Evolutionary conservation across 23 red algal species (phyloP).

Genomic region (Gracilaria caudata): DNA sequence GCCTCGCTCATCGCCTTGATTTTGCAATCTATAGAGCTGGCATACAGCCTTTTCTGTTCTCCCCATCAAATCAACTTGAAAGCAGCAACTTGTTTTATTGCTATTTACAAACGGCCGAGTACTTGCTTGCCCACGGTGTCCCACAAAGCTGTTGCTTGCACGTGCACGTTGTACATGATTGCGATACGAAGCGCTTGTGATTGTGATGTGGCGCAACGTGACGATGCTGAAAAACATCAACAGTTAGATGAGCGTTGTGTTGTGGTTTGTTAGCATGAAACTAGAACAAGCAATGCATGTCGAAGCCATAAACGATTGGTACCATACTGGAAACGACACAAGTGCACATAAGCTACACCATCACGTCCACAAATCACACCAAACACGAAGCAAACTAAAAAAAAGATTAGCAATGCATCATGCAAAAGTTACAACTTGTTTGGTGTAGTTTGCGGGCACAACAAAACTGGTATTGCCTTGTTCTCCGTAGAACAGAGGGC

Average conservation of each 20-base stretch:
- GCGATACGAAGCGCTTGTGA: neutral
- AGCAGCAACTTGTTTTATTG: neutral
- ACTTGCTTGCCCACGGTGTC: neutral
- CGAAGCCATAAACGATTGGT: too few species aligned
- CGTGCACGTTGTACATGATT: neutral
- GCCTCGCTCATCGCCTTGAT: too few species aligned
- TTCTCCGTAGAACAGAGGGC: constrained; percentile 61
- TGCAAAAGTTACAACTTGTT: constrained; percentile 18
- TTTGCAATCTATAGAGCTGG: too few species aligned
- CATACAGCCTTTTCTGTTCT: neutral
- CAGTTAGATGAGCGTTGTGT: neutral
- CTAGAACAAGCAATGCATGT: neutral
- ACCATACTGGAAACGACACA: too few species aligned
- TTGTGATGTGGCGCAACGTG: neutral
- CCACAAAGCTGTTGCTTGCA: neutral
- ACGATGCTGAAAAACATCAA: neutral
- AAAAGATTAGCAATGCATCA: neutral
- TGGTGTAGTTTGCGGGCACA: constrained; percentile 56
- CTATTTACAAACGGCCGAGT: neutral
- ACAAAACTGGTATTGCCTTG: constrained; percentile 30
- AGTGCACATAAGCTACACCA: too few species aligned
- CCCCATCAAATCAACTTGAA: neutral
- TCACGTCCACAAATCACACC: too few species aligned
- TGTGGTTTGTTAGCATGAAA: neutral
- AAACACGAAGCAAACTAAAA: too few species aligned